Evolutionary conservation across 1,284 basidiomycete genomes (phyloP).

Genomic region (Psilocybe mexicana): DNA sequence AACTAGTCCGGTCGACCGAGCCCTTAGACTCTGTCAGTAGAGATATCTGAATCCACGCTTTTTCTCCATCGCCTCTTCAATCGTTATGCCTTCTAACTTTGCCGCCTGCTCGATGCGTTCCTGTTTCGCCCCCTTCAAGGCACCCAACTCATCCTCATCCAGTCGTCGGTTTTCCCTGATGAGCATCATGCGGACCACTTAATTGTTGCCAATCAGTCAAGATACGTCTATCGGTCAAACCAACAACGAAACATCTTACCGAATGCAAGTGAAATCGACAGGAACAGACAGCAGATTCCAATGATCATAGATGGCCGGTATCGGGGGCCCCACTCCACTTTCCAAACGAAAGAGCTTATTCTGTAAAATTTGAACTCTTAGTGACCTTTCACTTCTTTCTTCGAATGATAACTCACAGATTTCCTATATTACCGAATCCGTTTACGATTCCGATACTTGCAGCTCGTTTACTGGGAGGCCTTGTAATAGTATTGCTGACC

Average conservation of each 20-base stretch:
- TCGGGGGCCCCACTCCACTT: constrained; percentile 44
- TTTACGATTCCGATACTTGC: constrained; percentile 37
- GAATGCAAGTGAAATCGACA: constrained; percentile 35
- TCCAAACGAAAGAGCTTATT: constrained; percentile 50
- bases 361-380: neutral
- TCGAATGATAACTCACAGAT: constrained; percentile 27
- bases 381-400: neutral
- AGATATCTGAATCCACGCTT: constrained; percentile 46
- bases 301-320: constrained; percentile 55
- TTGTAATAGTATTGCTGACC: constrained; percentile 60
- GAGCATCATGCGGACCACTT: constrained; percentile 47
- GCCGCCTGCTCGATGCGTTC: constrained; percentile 48
- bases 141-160: constrained; percentile 42
- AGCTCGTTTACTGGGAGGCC: constrained; percentile 50
- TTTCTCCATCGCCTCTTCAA: constrained; percentile 48
- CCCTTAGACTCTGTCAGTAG: neutral
- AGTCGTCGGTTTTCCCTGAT: constrained; percentile 43
- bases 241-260: constrained; percentile 28
- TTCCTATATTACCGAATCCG: constrained; percentile 34
- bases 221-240: neutral
- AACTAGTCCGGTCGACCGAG: neutral
- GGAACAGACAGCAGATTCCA: constrained; percentile 38
- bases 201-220: neutral
- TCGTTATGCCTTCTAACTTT: constrained; percentile 46
- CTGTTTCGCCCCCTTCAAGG: constrained; percentile 38